Evolutionary conservation across 352 stramenopile species (phyloP).

Genomic region (Globisporangium radiosum): DNA sequence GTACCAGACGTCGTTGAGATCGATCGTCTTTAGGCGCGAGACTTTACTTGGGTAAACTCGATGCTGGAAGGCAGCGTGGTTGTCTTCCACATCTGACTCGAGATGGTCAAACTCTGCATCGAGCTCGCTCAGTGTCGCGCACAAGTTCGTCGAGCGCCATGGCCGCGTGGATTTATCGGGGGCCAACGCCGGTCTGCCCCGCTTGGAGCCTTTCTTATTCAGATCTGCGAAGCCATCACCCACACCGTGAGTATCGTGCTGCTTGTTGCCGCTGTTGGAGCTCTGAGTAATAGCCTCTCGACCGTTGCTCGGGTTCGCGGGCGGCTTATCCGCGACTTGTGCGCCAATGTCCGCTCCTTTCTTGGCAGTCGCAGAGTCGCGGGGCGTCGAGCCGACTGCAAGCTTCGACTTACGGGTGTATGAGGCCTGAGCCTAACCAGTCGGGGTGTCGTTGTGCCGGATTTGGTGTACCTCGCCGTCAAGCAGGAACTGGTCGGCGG

Average conservation of each 20-base stretch:
- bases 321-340: too few relatives aligned
- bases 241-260: too few relatives aligned
- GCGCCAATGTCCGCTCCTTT: background rate
- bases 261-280: too few relatives aligned
- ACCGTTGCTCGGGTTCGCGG: too few relatives aligned
- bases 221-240: background rate
- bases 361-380: background rate
- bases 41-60: background rate
- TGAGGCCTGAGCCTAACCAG: background rate
- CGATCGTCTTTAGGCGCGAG: background rate
- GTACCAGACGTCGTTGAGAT: background rate
- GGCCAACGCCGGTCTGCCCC: background rate
- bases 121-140: background rate
- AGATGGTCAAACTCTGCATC: background rate
- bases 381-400: background rate
- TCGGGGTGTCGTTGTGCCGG: background rate
- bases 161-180: too few relatives aligned
- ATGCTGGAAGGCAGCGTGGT: constrained; percentile 1
- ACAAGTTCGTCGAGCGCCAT: constrained; percentile 3
- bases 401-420: background rate
- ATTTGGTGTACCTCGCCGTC: background rate
- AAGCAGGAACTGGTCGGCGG: background rate
- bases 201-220: background rate
- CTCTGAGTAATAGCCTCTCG: too few relatives aligned
- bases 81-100: background rate